A percentile compares a stretch with the other conserved stretches of the same genome.
phyloP scores from a whole-genome alignment of 2,329 filamentous ascomycete genomes.

The Clarireedia sp. region DNA sequence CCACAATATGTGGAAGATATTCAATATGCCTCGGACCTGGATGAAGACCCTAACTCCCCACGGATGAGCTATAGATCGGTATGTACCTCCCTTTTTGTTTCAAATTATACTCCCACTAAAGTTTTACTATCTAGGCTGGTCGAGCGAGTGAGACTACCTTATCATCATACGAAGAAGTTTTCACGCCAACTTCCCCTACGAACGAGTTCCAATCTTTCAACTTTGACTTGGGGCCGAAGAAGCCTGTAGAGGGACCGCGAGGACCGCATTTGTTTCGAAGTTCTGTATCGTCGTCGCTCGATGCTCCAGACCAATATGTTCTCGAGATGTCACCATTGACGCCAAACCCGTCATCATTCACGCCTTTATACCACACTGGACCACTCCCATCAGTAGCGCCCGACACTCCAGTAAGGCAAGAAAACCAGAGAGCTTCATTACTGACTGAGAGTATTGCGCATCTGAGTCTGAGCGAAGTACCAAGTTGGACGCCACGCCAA shows the following conservation, averaged over 20 bases:
- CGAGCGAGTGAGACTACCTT: conserved; percentile 77
- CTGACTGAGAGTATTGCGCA: conserved; percentile 45
- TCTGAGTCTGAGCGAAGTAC: conserved; percentile 51
- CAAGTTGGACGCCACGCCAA: conserved; percentile 64
- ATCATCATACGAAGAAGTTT: conserved; percentile 77
- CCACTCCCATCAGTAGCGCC: conserved; percentile 10
- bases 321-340: conserved; percentile 69
- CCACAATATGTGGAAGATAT: conserved; percentile 5
- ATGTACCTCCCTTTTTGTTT: conserved; percentile 31
- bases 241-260: conserved; percentile 68
- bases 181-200: conserved; percentile 61
- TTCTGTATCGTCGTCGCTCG: conserved; percentile 50
- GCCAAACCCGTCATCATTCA: conserved; percentile 45
- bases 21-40: conserved; percentile 5
- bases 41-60: conserved; percentile 48
- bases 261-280: conserved; percentile 82
- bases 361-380: conserved; percentile 22
- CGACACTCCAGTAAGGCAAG: not conserved
- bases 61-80: conserved; percentile 65
- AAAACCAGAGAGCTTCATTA: not conserved
- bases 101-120: conserved; percentile 15
- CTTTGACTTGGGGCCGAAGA: conserved; percentile 47
- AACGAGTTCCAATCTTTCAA: conserved; percentile 53
- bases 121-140: conserved; percentile 42
- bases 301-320: conserved; percentile 42